Conservation (phyloP, 768 basidiomycete genomes). For the Podaxis carcinomalis region DNA sequence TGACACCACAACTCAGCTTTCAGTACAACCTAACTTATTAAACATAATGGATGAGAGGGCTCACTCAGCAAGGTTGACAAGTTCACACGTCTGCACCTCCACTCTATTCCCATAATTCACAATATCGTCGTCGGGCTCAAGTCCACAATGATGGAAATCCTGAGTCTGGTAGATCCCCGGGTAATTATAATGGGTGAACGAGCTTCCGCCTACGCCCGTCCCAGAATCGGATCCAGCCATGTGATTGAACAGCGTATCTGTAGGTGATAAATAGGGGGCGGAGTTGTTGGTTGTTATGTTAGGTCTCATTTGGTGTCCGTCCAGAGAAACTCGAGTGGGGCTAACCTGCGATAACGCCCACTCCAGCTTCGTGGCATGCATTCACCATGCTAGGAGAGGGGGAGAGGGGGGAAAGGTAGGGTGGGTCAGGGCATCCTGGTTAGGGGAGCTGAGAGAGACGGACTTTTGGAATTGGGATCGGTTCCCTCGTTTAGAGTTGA, state of each 20-base stretch:
- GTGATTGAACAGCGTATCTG: conserved; percentile 63
- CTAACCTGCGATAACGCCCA: conserved; percentile 48
- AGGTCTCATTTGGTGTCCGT: too few relatives aligned
- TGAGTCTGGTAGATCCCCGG: conserved; percentile 42
- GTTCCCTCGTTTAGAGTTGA: conserved; percentile 64
- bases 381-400: conserved; percentile 35
- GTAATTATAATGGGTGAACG: conserved; percentile 51
- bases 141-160: conserved; percentile 65
- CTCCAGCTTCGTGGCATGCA: conserved; percentile 51
- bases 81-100: conserved; percentile 57
- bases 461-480: conserved; percentile 44
- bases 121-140: conserved; percentile 48
- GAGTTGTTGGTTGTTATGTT: too few relatives aligned
- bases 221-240: conserved; percentile 52
- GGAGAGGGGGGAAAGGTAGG: background rate
- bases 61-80: conserved; percentile 50
- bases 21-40: background rate
- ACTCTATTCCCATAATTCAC: conserved; percentile 46
- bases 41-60: conserved; percentile 11
- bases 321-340: background rate
- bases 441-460: conserved; percentile 11
- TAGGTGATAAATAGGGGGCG: background rate
- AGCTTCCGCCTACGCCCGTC: conserved; percentile 43
- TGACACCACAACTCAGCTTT: background rate
- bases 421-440: background rate